Evolutionary conservation across 768 basidiomycete genomes (phyloP).

Genomic region (Dioszegia hungarica): DNA sequence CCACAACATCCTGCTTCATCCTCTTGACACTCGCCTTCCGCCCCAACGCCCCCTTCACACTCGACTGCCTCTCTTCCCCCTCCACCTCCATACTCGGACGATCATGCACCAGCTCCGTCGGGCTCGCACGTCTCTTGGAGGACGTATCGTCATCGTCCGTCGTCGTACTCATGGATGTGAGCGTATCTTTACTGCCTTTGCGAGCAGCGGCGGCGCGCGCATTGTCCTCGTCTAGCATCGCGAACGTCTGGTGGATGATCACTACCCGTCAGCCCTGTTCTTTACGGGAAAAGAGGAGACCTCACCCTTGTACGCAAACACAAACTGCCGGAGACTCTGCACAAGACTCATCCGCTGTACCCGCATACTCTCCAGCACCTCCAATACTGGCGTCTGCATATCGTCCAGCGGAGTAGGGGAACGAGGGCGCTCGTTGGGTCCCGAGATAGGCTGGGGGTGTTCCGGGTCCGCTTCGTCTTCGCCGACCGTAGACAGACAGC

Average conservation of each 20-base stretch:
- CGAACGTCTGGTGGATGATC: slow-evolving; percentile 40
- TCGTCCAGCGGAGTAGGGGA: slow-evolving; percentile 57
- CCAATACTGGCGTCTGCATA: slow-evolving; percentile 69
- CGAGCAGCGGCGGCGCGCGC: background rate
- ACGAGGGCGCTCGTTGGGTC: slow-evolving; percentile 50
- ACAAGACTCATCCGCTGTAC: slow-evolving; percentile 95
- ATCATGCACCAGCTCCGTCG: slow-evolving; percentile 28
- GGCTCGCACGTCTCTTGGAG: slow-evolving; percentile 38
- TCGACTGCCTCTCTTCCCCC: slow-evolving; percentile 4
- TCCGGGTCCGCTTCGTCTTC: background rate
- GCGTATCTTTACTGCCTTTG: slow-evolving; percentile 3
- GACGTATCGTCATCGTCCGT: slow-evolving; percentile 34
- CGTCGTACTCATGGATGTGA: background rate
- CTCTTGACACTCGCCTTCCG: slow-evolving; percentile 39
- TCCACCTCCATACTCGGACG: background rate
- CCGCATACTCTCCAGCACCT: slow-evolving; percentile 85
- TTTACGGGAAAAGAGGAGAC: background rate
- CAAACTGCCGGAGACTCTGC: slow-evolving; percentile 89
- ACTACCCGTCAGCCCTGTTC: slow-evolving; percentile 15
- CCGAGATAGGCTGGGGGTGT: slow-evolving; percentile 51
- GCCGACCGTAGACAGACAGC: background rate
- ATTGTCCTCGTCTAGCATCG: slow-evolving; percentile 37
- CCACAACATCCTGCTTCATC: slow-evolving; percentile 21
- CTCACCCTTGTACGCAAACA: slow-evolving; percentile 75
- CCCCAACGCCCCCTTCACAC: background rate